phyloP scores from a whole-genome alignment of 257 asterid species.

The Plantago elongata region DNA sequence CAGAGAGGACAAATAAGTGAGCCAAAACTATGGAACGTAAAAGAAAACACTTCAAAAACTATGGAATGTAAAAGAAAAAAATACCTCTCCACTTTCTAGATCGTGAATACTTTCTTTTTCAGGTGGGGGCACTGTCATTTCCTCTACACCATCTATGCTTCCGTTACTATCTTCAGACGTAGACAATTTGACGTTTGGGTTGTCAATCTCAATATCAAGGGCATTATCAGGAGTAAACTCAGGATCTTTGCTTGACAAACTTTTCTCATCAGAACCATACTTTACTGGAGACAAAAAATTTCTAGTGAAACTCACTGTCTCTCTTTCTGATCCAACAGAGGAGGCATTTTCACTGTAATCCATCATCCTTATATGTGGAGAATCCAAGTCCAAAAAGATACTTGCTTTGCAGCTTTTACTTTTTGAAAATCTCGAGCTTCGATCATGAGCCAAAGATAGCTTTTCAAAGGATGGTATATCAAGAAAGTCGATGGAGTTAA shows the following conservation, averaged over 20 bases:
- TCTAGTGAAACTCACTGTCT: constrained; percentile 32
- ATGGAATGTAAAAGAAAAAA: background rate
- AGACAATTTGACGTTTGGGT: constrained; percentile 29
- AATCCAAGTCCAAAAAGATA: constrained; percentile 30
- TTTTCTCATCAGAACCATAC: constrained; percentile 29
- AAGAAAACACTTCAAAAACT: background rate
- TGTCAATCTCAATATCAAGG: constrained; percentile 46
- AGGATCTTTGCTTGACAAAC: constrained; percentile 39
- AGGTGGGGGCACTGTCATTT: constrained; percentile 31
- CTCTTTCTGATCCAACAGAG: constrained; percentile 44
- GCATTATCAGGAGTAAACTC: constrained; percentile 37
- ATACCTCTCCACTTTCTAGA: constrained; percentile 28
- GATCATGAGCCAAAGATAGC: constrained; percentile 36
- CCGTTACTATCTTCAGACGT: constrained; percentile 20
- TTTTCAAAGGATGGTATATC: constrained; percentile 33
- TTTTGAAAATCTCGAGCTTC: constrained; percentile 40
- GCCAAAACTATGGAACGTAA: background rate
- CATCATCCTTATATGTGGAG: constrained; percentile 40
- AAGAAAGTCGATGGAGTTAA: constrained; percentile 31
- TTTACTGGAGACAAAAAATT: constrained; percentile 33
- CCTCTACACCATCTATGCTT: constrained; percentile 22
- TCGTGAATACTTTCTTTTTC: constrained; percentile 12
- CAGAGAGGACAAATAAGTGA: background rate
- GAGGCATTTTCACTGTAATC: constrained; percentile 42
- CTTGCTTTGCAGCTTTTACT: constrained; percentile 78